These are phyloP conservation scores for Glonium stellatum DNA, from an alignment of 495 filamentous ascomycete species.

Conservation along the genomic window DNA sequence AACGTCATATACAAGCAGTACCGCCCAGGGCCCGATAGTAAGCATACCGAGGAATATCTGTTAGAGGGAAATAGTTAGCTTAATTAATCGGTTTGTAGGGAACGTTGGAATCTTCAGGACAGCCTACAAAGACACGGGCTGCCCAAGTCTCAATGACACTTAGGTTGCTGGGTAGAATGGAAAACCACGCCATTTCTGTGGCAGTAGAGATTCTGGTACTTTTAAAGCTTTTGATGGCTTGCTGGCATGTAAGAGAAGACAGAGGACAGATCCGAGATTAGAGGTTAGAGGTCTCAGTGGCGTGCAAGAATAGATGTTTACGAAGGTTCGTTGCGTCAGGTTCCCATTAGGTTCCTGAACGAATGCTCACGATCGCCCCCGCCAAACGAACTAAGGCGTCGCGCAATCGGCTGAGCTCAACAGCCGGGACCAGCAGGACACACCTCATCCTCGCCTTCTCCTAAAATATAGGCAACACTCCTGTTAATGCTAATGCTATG, in stretches of 20 bases:
- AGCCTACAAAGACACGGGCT: conserved; percentile 55
- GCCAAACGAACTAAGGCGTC: not conserved
- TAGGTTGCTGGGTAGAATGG: conserved; percentile 53
- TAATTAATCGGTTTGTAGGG: not conserved
- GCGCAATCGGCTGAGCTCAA: not conserved
- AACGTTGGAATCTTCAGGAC: not conserved
- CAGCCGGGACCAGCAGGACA: not conserved
- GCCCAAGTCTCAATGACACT: conserved; percentile 57
- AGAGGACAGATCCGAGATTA: too few relatives aligned
- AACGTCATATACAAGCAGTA: conserved; percentile 61
- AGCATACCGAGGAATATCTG: conserved; percentile 59
- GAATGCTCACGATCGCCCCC: not conserved
- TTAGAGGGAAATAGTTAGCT: conserved; percentile 6
- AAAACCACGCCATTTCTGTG: conserved; percentile 54
- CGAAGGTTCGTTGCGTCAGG: too few relatives aligned
- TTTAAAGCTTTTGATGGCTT: not conserved
- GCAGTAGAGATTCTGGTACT: not conserved
- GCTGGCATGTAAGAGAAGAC: not conserved
- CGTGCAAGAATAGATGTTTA: too few relatives aligned
- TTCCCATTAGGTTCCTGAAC: not conserved
- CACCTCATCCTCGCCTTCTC: not conserved
- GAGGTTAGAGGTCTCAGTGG: too few relatives aligned
- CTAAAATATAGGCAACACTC: too few relatives aligned
- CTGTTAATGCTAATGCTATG: too few relatives aligned
- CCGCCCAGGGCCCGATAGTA: conserved; percentile 60